Base-by-base conservation (phyloP, 2,329 filamentous ascomycete species). In the Albifimbria verrucaria region DNA sequence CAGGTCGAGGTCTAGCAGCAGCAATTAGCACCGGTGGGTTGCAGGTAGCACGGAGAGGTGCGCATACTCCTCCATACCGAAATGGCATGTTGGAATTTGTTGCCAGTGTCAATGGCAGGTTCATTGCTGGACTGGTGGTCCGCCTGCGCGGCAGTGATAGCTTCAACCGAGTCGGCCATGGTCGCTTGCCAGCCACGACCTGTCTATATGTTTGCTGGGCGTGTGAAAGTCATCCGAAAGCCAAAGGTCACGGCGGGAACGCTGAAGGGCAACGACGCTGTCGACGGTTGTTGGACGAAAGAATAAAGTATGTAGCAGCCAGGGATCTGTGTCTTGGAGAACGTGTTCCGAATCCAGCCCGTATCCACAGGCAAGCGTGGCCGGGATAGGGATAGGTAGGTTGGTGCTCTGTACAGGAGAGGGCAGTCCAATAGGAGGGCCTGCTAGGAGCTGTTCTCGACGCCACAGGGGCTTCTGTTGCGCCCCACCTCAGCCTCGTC, bases 11-110 rank as follows among this genome's bases (percentile, higher is more conserved):
- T 86, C 92, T 96, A 64, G 42, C 53, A 46, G 49, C 21, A 15
- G 7, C 21, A 36, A 55, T 68, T 36, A 68, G 61, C 47, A 52
- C 18, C 51, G 44, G 21, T 4, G 11, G 48, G 26, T 7, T 24
- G 26, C 4, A 28, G 22, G 15, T 20, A 41, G 11, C 7, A 25
- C 15, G 6, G 24, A 18, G 39, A 56, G 51, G 49, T 48, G 6
- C 10, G 20, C 70, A 47, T 83, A 96, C 92, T 92, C 77, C 94
- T 87, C 94, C 94, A 99, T 69, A 92, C 90, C 58, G 91, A 90
- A 62, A 99, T 96, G 52, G 94, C 94, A 68, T 88, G 89, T 71
- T 99, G 94, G 70, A 99, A 99, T 72, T 96, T 97, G 77, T 96
- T 97, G 62, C 88, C 86, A 32, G 82, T 82, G 48, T 86, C 82